Percentiles rank a stretch among this genome's conserved stretches.
Evolutionary conservation across 176 grass and related monocot species (phyloP).

Genomic region (Oryza punctata): DNA sequence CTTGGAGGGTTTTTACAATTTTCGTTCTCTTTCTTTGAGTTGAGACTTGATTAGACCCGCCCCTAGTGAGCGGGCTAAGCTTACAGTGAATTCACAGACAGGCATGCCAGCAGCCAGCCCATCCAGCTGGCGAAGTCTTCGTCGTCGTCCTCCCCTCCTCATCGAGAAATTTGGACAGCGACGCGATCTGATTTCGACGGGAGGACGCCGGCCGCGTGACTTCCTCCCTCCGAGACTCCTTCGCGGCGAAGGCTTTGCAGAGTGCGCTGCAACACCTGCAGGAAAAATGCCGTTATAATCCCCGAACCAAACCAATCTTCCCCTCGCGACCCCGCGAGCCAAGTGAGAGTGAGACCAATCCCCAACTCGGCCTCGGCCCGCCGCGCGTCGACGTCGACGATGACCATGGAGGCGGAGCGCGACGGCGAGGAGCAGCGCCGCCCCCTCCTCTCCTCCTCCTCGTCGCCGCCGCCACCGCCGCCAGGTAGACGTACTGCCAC

Average conservation of each 20-base stretch:
- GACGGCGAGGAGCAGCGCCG: conserved; percentile 39
- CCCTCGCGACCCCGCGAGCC: too few species aligned
- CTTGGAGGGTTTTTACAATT: too few species aligned
- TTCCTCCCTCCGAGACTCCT: neutral
- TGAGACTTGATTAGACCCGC: too few species aligned
- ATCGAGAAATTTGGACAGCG: conserved; percentile 18
- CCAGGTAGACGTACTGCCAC: neutral
- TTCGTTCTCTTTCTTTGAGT: too few species aligned
- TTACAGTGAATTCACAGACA: too few species aligned
- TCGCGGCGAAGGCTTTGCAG: neutral
- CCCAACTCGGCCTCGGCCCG: neutral
- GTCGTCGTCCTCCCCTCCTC: neutral
- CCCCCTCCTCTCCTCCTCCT: conserved; percentile 22
- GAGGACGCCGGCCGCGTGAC: neutral
- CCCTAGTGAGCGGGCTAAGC: too few species aligned
- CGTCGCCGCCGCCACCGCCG: neutral
- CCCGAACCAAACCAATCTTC: too few species aligned
- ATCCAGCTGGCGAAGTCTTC: neutral
- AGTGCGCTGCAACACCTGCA: too few species aligned
- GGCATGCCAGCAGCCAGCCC: too few species aligned
- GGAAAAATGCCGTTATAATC: neutral
- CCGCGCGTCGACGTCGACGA: neutral
- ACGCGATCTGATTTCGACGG: neutral
- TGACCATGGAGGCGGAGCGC: conserved; percentile 23
- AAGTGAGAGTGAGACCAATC: too few species aligned